These are phyloP conservation scores for Phytophthora foliorum DNA, from an alignment of 352 stramenopile genomes.

Conservation along the genomic window DNA sequence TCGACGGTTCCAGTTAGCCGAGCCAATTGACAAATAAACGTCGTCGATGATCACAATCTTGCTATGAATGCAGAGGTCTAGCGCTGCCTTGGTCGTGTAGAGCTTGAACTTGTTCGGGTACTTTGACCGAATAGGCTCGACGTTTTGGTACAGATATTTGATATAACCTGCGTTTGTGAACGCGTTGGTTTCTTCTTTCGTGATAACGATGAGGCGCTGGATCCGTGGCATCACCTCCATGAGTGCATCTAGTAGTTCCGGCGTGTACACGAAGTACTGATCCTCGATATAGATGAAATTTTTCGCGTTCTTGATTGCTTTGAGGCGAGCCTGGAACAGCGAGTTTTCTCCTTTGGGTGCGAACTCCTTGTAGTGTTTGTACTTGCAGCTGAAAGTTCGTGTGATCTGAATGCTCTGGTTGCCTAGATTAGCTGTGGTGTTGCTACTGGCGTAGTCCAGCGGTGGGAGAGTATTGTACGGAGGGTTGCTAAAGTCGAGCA, in stretches of 20 bases:
- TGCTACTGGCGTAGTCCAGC: slow-evolving; percentile 5
- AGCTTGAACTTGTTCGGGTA: slow-evolving; percentile 28
- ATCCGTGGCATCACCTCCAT: slow-evolving; percentile 50
- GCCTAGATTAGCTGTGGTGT: slow-evolving; percentile 4
- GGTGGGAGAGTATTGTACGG: slow-evolving; percentile 11
- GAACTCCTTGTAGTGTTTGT: slow-evolving; percentile 53
- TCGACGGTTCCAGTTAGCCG: slow-evolving; percentile 61
- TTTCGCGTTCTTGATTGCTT: slow-evolving; percentile 49
- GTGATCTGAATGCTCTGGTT: slow-evolving; percentile 52
- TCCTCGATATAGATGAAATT: slow-evolving; percentile 31
- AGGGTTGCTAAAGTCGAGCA: slow-evolving; percentile 52
- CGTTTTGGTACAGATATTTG: slow-evolving; percentile 57
- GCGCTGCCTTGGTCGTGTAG: slow-evolving; percentile 40
- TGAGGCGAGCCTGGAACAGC: slow-evolving; percentile 43
- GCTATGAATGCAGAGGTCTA: slow-evolving; percentile 53
- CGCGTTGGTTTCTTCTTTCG: slow-evolving; percentile 31
- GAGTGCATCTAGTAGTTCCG: slow-evolving; percentile 46
- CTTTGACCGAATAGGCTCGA: slow-evolving; percentile 44
- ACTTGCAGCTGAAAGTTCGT: slow-evolving; percentile 64
- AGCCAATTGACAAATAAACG: slow-evolving; percentile 62
- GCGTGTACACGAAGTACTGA: slow-evolving; percentile 37
- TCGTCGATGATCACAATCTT: slow-evolving; percentile 65
- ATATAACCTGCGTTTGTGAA: slow-evolving; percentile 39
- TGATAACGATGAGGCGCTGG: slow-evolving; percentile 55
- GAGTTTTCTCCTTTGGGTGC: slow-evolving; percentile 54